These are phyloP conservation scores for Zygosaccharomyces pseudobailii DNA, from an alignment of 1,139 yeast species.

Conservation along the genomic window DNA sequence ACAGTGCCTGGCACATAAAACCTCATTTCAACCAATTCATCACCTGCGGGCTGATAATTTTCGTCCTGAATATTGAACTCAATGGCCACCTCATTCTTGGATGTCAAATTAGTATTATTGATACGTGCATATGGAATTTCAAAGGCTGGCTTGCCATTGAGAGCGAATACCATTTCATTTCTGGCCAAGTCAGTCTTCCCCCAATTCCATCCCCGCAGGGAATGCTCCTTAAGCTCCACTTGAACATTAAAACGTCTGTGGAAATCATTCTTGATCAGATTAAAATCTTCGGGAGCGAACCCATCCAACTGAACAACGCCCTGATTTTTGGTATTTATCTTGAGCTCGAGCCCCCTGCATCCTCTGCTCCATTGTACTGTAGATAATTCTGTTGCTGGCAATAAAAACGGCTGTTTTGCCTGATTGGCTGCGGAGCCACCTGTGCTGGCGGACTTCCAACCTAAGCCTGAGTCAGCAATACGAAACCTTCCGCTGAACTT, in stretches of 20 bases:
- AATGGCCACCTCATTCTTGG: conserved; percentile 88
- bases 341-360: conserved; percentile 81
- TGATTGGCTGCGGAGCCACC: conserved; percentile 47
- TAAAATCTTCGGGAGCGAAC: conserved; percentile 77
- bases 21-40: conserved; percentile 91
- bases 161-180: conserved; percentile 80
- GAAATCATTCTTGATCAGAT: conserved; percentile 74
- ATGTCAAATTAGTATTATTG: conserved; percentile 84
- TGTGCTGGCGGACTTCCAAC: conserved; percentile 79
- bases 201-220: conserved; percentile 99
- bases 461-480: conserved; percentile 90
- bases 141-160: conserved; percentile 84
- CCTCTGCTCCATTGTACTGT: conserved; percentile 91
- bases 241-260: conserved; percentile 69
- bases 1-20: conserved; percentile 85
- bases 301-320: conserved; percentile 91
- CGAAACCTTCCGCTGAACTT: conserved; percentile 84
- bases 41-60: conserved; percentile 72
- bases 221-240: conserved; percentile 82
- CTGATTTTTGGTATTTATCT: conserved; percentile 81
- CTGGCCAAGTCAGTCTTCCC: conserved; percentile 90
- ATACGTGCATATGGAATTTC: conserved; percentile 82
- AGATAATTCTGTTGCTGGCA: conserved; percentile 82
- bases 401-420: conserved; percentile 66
- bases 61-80: conserved; percentile 68